These are phyloP conservation scores for Pichia sp. DNA, from an alignment of 1,139 yeast genomes.

Conservation along the genomic window DNA sequence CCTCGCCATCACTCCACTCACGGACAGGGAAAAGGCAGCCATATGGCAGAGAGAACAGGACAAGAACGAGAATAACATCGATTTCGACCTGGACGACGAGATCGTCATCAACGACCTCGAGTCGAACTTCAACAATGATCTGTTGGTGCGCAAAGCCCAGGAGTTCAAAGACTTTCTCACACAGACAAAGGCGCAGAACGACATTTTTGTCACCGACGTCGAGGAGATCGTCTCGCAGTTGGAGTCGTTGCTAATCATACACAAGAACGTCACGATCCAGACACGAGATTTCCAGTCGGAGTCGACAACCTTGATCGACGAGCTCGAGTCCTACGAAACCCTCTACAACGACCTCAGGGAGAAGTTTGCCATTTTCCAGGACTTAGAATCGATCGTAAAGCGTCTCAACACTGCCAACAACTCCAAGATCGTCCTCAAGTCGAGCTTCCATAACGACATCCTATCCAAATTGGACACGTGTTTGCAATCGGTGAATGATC, in stretches of 20 bases:
- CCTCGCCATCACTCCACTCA: background rate
- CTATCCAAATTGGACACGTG: slow-evolving; percentile 59
- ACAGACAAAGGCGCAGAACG: slow-evolving; percentile 31
- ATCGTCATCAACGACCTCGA: slow-evolving; percentile 31
- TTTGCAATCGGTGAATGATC: slow-evolving; percentile 41
- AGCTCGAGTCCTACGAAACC: slow-evolving; percentile 43
- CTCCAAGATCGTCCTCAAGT: slow-evolving; percentile 60
- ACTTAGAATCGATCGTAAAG: slow-evolving; percentile 64
- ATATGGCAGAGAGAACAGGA: slow-evolving; percentile 36
- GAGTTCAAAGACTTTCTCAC: slow-evolving; percentile 42
- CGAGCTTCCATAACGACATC: slow-evolving; percentile 48
- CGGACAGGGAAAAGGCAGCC: slow-evolving; percentile 31
- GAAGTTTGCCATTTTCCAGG: slow-evolving; percentile 60
- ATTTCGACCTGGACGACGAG: slow-evolving; percentile 37
- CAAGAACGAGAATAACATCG: slow-evolving; percentile 38
- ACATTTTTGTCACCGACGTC: slow-evolving; percentile 39
- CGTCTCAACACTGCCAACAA: slow-evolving; percentile 58
- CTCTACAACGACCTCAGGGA: slow-evolving; percentile 47
- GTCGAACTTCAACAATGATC: slow-evolving; percentile 28
- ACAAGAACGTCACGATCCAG: slow-evolving; percentile 53
- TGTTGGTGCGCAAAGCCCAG: slow-evolving; percentile 25
- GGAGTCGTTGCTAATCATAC: slow-evolving; percentile 43
- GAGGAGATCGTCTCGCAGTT: slow-evolving; percentile 40
- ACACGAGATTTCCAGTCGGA: slow-evolving; percentile 61
- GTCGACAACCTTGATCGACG: slow-evolving; percentile 50